These are phyloP conservation scores for Lactarius pseudohatsudake DNA, from an alignment of 768 basidiomycete species.

Conservation along the genomic window DNA sequence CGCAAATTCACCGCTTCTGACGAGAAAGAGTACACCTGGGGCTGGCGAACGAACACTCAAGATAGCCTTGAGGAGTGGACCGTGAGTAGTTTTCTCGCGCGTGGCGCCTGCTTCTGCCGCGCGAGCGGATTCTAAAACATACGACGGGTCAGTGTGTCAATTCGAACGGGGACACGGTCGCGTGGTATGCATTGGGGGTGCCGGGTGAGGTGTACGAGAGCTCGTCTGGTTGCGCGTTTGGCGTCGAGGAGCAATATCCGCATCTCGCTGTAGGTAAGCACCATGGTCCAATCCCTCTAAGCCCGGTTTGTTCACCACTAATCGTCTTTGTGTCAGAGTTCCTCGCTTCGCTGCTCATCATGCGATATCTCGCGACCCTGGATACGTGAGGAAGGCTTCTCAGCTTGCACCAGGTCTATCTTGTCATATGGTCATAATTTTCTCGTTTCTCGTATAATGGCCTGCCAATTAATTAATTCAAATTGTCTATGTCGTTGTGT, in stretches of 20 bases:
- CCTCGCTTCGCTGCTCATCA: slow-evolving; percentile 59
- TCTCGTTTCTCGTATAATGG: not conserved
- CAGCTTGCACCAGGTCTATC: not conserved
- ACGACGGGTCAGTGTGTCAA: slow-evolving; percentile 52
- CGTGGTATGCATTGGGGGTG: slow-evolving; percentile 58
- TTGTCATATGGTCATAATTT: not conserved
- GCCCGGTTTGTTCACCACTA: not conserved
- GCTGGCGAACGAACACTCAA: slow-evolving; percentile 39
- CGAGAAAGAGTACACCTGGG: slow-evolving; percentile 62
- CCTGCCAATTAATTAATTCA: not conserved
- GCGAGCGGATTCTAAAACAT: slow-evolving; percentile 5
- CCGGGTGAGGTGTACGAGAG: slow-evolving; percentile 52
- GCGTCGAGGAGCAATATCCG: slow-evolving; percentile 59
- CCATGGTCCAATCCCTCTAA: not conserved
- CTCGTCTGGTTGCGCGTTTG: slow-evolving; percentile 63
- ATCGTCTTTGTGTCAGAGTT: slow-evolving; percentile 44
- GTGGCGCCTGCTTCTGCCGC: not conserved
- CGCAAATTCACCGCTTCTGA: slow-evolving; percentile 61
- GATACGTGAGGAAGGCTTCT: slow-evolving; percentile 36
- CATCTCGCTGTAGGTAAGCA: slow-evolving; percentile 55
- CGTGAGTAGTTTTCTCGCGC: slow-evolving; percentile 40
- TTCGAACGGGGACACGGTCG: slow-evolving; percentile 49
- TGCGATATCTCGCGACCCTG: slow-evolving; percentile 58
- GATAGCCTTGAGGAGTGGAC: slow-evolving; percentile 67
- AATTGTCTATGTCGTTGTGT: not conserved